phyloP scores from a whole-genome alignment of 768 basidiomycete genomes.

The Lactarius trivialis region DNA sequence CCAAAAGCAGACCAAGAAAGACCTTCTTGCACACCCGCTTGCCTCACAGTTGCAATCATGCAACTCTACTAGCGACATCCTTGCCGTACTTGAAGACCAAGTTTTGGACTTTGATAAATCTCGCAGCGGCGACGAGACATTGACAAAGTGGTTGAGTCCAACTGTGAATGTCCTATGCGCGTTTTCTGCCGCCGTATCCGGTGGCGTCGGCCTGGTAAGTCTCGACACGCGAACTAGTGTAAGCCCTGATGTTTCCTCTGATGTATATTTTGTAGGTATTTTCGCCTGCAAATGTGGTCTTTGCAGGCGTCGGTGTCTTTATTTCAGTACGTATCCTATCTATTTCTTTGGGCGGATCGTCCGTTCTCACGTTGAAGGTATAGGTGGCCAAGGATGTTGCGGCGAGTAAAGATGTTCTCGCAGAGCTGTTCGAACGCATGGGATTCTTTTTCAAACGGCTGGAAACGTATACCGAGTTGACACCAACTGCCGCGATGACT shows the following conservation, averaged over 20 bases:
- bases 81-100: background rate
- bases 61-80: background rate
- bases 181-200: background rate
- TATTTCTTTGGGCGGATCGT: background rate
- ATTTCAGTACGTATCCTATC: background rate
- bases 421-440: too few relatives aligned
- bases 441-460: too few relatives aligned
- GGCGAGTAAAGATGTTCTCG: too few relatives aligned
- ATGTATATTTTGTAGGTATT: background rate
- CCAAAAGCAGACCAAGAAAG: background rate
- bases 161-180: background rate
- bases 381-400: background rate
- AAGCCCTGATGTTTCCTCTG: too few relatives aligned
- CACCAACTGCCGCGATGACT: background rate
- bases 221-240: background rate
- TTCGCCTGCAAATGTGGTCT: background rate
- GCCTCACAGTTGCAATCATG: background rate
- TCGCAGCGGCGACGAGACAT: background rate
- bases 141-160: background rate
- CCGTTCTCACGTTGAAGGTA: background rate
- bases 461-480: too few relatives aligned
- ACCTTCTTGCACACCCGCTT: background rate
- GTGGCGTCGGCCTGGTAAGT: background rate
- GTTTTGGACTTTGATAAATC: background rate
- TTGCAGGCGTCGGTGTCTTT: background rate